These are phyloP conservation scores for Geotrichum macrosporum DNA, from an alignment of 1,139 yeast species.

Conservation along the genomic window DNA sequence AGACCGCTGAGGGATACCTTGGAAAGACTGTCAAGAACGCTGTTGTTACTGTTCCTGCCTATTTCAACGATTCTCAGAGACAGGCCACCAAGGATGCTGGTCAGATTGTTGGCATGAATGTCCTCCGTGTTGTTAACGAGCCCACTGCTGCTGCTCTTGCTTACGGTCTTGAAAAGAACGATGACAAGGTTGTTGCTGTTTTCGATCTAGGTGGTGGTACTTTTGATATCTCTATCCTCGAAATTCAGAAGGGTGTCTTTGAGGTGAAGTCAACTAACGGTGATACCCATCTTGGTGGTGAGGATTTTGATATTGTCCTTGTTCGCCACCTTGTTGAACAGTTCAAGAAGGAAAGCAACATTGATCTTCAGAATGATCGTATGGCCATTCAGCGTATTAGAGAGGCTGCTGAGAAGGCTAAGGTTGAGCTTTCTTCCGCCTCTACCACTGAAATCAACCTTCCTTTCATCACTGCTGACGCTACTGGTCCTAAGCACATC, in stretches of 20 bases:
- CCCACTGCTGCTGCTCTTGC: conserved; percentile 99
- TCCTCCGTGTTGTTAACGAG: conserved; percentile 95
- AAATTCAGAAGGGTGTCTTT: conserved; percentile 82
- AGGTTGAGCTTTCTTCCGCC: conserved; percentile 94
- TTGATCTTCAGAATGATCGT: conserved; percentile 85
- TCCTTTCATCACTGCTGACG: conserved; percentile 93
- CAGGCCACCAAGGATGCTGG: conserved; percentile 99
- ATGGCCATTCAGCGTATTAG: conserved; percentile 99
- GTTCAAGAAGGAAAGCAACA: conserved; percentile 89
- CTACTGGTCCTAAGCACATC: conserved; percentile 97
- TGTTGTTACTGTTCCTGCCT: conserved; percentile 96
- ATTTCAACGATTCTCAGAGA: conserved; percentile 97
- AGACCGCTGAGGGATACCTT: conserved; percentile 88
- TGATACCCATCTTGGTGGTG: conserved; percentile 89
- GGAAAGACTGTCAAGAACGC: conserved; percentile 85
- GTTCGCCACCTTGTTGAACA: conserved; percentile 86
- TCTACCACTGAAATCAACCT: conserved; percentile 90
- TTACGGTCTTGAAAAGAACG: conserved; percentile 86
- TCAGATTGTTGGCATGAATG: conserved; percentile 93
- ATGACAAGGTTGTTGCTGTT: conserved; percentile 70
- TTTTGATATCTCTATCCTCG: conserved; percentile 78
- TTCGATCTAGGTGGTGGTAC: conserved; percentile 91
- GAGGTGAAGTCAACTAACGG: conserved; percentile 87
- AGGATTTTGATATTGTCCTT: conserved; percentile 74
- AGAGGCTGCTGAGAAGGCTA: conserved; percentile 99